phyloP scores from a whole-genome alignment of 768 basidiomycete genomes.

The Leucocoprinus leucothites region DNA sequence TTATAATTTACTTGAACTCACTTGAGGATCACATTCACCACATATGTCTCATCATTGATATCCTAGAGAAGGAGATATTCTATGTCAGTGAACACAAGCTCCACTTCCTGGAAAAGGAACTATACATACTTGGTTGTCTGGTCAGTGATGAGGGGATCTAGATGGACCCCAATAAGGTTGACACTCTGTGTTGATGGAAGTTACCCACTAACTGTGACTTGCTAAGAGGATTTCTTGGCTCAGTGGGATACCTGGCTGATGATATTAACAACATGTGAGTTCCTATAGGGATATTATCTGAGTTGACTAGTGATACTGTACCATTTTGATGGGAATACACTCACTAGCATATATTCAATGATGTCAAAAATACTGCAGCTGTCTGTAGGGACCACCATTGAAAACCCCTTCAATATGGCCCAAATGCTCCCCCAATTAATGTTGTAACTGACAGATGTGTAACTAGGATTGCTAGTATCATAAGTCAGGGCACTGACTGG shows the following conservation, averaged over 20 bases:
- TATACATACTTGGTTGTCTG: slow-evolving; percentile 29
- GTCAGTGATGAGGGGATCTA: slow-evolving; percentile 29
- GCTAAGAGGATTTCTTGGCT: slow-evolving; percentile 8
- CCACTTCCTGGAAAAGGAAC: no score
- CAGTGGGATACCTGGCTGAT: no score
- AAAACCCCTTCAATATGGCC: slow-evolving; percentile 16
- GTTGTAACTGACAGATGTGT: slow-evolving; percentile 25
- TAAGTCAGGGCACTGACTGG: slow-evolving; percentile 20
- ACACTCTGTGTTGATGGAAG: slow-evolving; percentile 23
- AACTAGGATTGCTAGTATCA: slow-evolving; percentile 21
- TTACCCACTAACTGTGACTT: slow-evolving; percentile 17
- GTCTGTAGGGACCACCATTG: slow-evolving; percentile 15
- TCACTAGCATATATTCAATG: slow-evolving; percentile 25
- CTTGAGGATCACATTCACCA: slow-evolving; percentile 36
- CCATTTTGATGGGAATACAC: slow-evolving; percentile 19
- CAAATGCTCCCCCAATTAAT: slow-evolving; percentile 17
- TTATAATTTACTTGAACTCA: slow-evolving; percentile 19
- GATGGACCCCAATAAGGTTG: slow-evolving; percentile 36
- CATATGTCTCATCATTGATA: slow-evolving; percentile 17
- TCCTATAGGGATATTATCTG: slow-evolving; percentile 26
- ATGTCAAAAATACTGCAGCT: slow-evolving; percentile 22
- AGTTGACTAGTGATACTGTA: slow-evolving; percentile 13
- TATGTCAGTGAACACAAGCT: slow-evolving; percentile 18
- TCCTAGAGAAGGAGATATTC: slow-evolving; percentile 21
- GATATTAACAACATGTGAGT: slow-evolving; percentile 19